These are phyloP conservation scores for Leccinum variabile DNA, from an alignment of 1,284 basidiomycete species.

Conservation along the genomic window DNA sequence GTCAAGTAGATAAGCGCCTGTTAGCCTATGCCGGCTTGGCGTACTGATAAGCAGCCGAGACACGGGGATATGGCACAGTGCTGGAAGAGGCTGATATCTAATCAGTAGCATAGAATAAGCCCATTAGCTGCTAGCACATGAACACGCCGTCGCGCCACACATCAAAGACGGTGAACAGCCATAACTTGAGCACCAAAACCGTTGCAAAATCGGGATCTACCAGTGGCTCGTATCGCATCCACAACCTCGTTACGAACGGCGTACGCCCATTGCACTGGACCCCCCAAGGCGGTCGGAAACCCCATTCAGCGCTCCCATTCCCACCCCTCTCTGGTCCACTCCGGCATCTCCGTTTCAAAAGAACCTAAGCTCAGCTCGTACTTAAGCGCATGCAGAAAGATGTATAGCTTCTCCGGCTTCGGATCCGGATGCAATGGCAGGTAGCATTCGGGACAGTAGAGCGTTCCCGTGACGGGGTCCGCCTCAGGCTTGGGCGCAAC, in stretches of 20 bases:
- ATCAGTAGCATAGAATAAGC: not conserved
- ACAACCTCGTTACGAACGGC: not conserved
- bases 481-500: slow-evolving; percentile 28
- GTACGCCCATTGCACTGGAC: slow-evolving; percentile 6
- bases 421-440: slow-evolving; percentile 90
- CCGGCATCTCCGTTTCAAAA: slow-evolving; percentile 76
- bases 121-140: not conserved
- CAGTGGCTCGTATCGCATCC: not conserved
- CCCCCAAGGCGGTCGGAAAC: not conserved
- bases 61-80: not conserved
- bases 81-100: not conserved
- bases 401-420: slow-evolving; percentile 85
- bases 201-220: not conserved
- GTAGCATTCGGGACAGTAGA: slow-evolving; percentile 86
- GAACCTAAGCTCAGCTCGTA: slow-evolving; percentile 76
- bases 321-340: slow-evolving; percentile 69
- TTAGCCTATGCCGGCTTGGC: not conserved
- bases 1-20: not conserved
- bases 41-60: not conserved
- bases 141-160: not conserved
- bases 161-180: not conserved
- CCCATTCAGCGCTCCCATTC: slow-evolving; percentile 48
- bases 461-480: slow-evolving; percentile 33
- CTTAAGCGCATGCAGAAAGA: slow-evolving; percentile 87
- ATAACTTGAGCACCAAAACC: not conserved